Percentiles rank a stretch among this genome's conserved stretches.
Conservation (phyloP, 352 stramenopile genomes). For the Aphanomyces stellatus region DNA sequence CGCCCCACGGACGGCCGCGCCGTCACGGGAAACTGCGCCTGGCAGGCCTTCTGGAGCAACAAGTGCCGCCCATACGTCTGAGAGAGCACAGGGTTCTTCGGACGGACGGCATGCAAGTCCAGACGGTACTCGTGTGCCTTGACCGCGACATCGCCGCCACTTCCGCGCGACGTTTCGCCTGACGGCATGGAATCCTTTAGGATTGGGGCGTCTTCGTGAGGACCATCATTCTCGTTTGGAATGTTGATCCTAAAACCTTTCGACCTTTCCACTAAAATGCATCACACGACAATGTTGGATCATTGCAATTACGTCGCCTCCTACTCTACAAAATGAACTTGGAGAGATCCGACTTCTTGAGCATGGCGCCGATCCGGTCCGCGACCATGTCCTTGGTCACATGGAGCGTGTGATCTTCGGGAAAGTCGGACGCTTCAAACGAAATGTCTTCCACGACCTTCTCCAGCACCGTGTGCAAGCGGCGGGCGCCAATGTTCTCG, state of each 20-base stretch:
- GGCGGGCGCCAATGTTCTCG: conserved; percentile 98
- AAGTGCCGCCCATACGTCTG: conserved; percentile 13
- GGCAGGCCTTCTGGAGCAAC: conserved; percentile 6
- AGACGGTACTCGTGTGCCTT: conserved; percentile 1
- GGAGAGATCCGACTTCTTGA: conserved; percentile 94
- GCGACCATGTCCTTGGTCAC: conserved; percentile 94
- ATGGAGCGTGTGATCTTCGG: conserved; percentile 62
- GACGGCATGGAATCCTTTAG: too few species aligned
- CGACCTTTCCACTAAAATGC: too few species aligned
- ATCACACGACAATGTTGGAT: too few species aligned
- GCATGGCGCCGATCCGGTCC: conserved; percentile 88
- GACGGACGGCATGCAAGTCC: not conserved
- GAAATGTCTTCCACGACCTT: conserved; percentile 98
- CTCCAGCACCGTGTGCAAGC: conserved; percentile 97
- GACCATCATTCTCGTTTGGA: too few species aligned
- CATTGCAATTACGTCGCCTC: too few species aligned
- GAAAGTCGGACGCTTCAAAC: conserved; percentile 95
- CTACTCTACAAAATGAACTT: conserved; percentile 96
- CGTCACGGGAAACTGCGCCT: too few species aligned
- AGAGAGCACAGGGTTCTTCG: conserved; percentile 1
- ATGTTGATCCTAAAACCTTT: too few species aligned
- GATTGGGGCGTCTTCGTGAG: too few species aligned
- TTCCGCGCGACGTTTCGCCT: not conserved
- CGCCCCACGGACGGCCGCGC: too few species aligned
- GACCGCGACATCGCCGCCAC: not conserved